A percentile compares a stretch with the other conserved stretches of the same genome.
These are phyloP conservation scores for Solanum megistacrolobum DNA, from an alignment of 257 asterid genomes.

Conservation along the genomic window DNA sequence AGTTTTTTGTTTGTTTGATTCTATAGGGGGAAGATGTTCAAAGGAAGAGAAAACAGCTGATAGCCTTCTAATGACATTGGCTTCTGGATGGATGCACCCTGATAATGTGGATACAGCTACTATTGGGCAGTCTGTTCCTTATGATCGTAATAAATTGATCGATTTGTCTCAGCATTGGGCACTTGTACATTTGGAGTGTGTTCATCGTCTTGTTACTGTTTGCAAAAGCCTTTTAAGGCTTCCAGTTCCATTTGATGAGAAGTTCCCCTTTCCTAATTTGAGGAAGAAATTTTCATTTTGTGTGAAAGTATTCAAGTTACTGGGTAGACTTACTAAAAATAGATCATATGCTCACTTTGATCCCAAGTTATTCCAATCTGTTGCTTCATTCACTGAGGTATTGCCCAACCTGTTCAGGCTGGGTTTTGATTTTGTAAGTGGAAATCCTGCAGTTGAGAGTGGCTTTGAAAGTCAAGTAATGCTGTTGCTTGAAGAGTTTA, in stretches of 20 bases:
- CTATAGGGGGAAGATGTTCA: slow-evolving; percentile 58
- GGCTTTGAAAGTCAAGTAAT: slow-evolving; percentile 59
- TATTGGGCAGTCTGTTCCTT: slow-evolving; percentile 27
- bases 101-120: slow-evolving; percentile 27
- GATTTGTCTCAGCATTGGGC: slow-evolving; percentile 71
- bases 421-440: slow-evolving; percentile 51
- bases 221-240: slow-evolving; percentile 50
- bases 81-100: slow-evolving; percentile 52
- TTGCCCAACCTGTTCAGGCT: slow-evolving; percentile 53
- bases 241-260: slow-evolving; percentile 48
- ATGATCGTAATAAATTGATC: slow-evolving; percentile 32
- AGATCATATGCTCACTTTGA: slow-evolving; percentile 43
- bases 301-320: slow-evolving; percentile 59
- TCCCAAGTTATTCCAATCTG: slow-evolving; percentile 46
- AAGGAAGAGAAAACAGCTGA: slow-evolving; percentile 62
- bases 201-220: slow-evolving; percentile 45
- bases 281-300: slow-evolving; percentile 57
- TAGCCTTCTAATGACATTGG: slow-evolving; percentile 41
- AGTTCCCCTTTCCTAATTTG: slow-evolving; percentile 34
- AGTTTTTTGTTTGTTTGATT: background rate
- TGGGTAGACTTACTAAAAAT: slow-evolving; percentile 46
- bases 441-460: slow-evolving; percentile 43
- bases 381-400: slow-evolving; percentile 49
- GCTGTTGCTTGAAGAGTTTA: slow-evolving; percentile 66
- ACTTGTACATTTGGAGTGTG: slow-evolving; percentile 67